A percentile compares a stretch with the other conserved stretches of the same genome.
These are phyloP conservation scores for Silybum marianum DNA, from an alignment of 129 eudicot species.

Conservation along the genomic window DNA sequence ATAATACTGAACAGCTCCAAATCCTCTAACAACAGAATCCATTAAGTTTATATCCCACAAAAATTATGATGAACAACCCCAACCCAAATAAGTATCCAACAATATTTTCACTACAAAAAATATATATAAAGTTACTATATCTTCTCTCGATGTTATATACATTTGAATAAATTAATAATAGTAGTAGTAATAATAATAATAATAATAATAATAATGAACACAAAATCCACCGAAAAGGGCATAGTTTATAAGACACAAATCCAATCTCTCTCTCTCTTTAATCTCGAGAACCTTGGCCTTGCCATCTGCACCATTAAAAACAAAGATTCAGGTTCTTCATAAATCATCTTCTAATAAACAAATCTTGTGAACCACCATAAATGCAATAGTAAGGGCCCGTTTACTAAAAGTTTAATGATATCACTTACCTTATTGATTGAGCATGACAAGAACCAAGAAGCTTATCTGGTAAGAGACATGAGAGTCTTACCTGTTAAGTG, in stretches of 20 bases:
- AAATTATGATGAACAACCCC: not conserved
- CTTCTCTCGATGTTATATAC: constrained; percentile 56
- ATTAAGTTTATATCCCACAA: constrained; percentile 7
- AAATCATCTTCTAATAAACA: not conserved
- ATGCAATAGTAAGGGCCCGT: too few relatives aligned
- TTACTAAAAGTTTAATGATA: too few relatives aligned
- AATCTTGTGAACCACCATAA: too few relatives aligned
- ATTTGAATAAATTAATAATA: constrained; percentile 36
- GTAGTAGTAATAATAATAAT: too few relatives aligned
- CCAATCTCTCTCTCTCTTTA: constrained; percentile 29
- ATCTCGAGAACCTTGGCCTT: constrained; percentile 71
- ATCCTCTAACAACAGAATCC: not conserved
- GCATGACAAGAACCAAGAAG: too few relatives aligned
- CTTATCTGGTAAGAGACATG: too few relatives aligned
- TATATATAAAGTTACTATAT: constrained; percentile 19
- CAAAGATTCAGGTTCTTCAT: not conserved
- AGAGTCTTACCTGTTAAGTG: too few relatives aligned
- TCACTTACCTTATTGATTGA: too few relatives aligned
- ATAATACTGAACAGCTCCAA: not conserved
- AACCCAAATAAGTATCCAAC: not conserved
- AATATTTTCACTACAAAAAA: constrained; percentile 19
- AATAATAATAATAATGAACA: constrained; percentile 23
- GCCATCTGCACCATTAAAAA: constrained; percentile 75
- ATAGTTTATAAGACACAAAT: not conserved
- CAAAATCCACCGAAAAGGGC: constrained; percentile 26